These are phyloP conservation scores for Claviceps sp. DNA, from an alignment of 2,329 filamentous ascomycete species.

Conservation along the genomic window DNA sequence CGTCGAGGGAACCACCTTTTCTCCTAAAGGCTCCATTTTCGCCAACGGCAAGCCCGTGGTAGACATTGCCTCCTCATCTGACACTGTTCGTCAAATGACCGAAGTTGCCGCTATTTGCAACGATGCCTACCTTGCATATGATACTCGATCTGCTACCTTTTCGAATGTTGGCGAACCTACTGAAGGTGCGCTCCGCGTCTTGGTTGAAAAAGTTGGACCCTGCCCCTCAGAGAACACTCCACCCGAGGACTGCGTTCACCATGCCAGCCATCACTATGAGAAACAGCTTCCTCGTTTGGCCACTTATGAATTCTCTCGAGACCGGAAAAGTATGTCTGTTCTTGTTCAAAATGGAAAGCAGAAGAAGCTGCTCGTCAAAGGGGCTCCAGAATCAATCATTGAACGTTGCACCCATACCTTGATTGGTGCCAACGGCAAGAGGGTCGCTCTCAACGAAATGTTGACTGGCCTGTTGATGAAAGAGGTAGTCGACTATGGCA, in stretches of 20 bases:
- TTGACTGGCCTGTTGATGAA: conserved; percentile 57
- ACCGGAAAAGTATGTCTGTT: conserved; percentile 99
- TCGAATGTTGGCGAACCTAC: conserved; percentile 87
- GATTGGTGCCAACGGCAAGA: conserved; percentile 65
- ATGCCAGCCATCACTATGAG: conserved; percentile 77
- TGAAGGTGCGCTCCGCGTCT: conserved; percentile 78
- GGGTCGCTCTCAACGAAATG: conserved; percentile 56
- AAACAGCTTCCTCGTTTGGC: conserved; percentile 59
- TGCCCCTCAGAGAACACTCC: conserved; percentile 43
- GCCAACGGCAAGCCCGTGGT: conserved; percentile 53
- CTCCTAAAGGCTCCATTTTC: conserved; percentile 64
- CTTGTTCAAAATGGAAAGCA: conserved; percentile 57
- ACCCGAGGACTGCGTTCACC: conserved; percentile 57
- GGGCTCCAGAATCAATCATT: conserved; percentile 86
- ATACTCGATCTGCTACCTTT: conserved; percentile 60
- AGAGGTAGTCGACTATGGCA: conserved; percentile 82
- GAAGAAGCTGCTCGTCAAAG: conserved; percentile 86
- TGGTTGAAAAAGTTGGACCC: conserved; percentile 91
- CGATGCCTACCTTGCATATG: conserved; percentile 71
- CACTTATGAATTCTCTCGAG: conserved; percentile 92
- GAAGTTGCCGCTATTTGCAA: conserved; percentile 73
- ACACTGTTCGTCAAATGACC: conserved; percentile 66
- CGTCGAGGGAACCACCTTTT: conserved; percentile 85
- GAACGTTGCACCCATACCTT: conserved; percentile 80
- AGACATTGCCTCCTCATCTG: conserved; percentile 57